Evolutionary conservation across 2,329 filamentous ascomycete genomes (phyloP).

Genomic region (Pestalotiopsis fici): DNA sequence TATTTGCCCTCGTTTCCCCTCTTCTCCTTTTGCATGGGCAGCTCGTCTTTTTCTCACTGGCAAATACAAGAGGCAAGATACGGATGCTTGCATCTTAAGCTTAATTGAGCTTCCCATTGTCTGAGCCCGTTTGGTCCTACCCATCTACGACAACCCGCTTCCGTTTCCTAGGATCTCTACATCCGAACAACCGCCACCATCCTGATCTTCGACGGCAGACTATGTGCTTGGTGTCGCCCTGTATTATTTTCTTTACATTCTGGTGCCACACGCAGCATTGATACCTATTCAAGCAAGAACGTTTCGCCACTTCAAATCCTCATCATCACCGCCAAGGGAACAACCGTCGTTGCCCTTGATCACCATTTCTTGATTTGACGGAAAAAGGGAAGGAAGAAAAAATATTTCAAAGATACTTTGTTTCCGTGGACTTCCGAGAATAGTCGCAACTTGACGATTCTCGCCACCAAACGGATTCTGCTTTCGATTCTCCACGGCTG

Average conservation of each 20-base stretch:
- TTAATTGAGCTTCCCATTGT: constrained; percentile 9
- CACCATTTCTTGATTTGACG: background rate
- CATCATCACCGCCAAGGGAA: background rate
- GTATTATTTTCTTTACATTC: background rate
- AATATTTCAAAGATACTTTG: background rate
- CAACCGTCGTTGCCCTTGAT: background rate
- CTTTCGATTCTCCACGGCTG: background rate
- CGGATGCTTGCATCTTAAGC: constrained; percentile 14
- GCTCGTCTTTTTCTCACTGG: background rate
- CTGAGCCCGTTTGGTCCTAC: background rate
- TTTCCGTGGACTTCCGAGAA: background rate
- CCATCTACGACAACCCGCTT: background rate
- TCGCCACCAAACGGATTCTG: background rate
- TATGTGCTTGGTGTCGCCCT: background rate
- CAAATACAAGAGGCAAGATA: background rate
- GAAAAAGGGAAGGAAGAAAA: background rate
- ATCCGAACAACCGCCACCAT: background rate
- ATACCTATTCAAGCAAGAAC: background rate
- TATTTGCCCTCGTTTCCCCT: background rate
- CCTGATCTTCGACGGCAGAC: background rate
- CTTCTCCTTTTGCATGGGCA: background rate
- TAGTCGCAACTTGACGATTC: background rate
- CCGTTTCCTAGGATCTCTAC: background rate
- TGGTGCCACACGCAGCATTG: background rate
- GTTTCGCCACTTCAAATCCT: background rate